Evolutionary conservation across 108 stramenopile genomes (phyloP).

Genomic region (Cyclostephanos tholiformis): DNA sequence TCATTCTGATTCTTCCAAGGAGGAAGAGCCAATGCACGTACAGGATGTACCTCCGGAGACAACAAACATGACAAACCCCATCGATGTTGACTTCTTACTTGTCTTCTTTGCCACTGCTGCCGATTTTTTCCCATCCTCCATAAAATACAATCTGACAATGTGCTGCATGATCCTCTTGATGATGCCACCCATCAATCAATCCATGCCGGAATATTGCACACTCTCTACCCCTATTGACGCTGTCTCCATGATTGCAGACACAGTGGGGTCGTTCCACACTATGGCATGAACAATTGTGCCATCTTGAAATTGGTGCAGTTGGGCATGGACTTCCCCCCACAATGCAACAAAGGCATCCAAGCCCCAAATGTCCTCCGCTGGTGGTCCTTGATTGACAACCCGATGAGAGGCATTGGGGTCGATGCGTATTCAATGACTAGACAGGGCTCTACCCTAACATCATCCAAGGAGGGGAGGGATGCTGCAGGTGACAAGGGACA

Average conservation of each 20-base stretch:
- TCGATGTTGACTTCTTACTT: slow-evolving; percentile 16
- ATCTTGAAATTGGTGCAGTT: slow-evolving; percentile 84
- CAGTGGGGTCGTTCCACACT: slow-evolving; percentile 68
- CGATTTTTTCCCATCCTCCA: not conserved
- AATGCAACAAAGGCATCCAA: slow-evolving; percentile 63
- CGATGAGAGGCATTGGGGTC: slow-evolving; percentile 69
- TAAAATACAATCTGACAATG: slow-evolving; percentile 67
- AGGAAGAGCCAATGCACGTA: slow-evolving; percentile 6
- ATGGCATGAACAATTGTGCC: slow-evolving; percentile 90
- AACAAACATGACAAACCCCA: too few species aligned
- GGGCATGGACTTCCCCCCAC: slow-evolving; percentile 75
- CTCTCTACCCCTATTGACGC: slow-evolving; percentile 1
- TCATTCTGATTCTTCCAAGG: not conserved
- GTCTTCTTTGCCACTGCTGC: slow-evolving; percentile 8
- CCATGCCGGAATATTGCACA: slow-evolving; percentile 46
- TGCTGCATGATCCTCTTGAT: slow-evolving; percentile 73
- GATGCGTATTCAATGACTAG: slow-evolving; percentile 60
- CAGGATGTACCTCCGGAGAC: slow-evolving; percentile 24
- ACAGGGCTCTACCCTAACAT: slow-evolving; percentile 6
- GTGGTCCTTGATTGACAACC: slow-evolving; percentile 82
- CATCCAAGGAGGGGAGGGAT: slow-evolving; percentile 28
- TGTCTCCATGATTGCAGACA: too few species aligned
- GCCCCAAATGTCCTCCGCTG: slow-evolving; percentile 64
- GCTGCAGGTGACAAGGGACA: slow-evolving; percentile 15
- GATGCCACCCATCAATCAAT: slow-evolving; percentile 72